Conservation (phyloP, 306 rosid genomes). For the Chamaecrista fasciculata region DNA sequence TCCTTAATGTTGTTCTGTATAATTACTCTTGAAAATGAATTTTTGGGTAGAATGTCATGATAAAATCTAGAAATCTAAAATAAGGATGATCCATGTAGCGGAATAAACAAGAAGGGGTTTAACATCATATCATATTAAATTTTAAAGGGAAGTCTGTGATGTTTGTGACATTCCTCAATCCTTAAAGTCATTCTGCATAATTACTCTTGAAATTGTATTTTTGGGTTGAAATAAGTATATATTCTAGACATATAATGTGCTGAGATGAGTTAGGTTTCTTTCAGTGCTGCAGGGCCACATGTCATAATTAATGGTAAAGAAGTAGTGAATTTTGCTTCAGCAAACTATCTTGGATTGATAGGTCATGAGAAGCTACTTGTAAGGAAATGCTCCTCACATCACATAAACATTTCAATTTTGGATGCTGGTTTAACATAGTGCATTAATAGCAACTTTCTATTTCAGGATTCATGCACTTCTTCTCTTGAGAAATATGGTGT, state of each 20-base stretch:
- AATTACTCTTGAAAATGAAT: neutral
- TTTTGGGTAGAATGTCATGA: neutral
- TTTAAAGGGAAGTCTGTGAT: neutral
- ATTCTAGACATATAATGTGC: neutral
- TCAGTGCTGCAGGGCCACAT: conserved; percentile 98
- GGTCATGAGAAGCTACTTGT: conserved; percentile 86
- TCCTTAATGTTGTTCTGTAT: neutral
- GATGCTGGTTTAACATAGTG: conserved; percentile 9
- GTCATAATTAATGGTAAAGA: conserved; percentile 74
- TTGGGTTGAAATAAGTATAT: conserved; percentile 5
- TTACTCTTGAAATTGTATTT: neutral
- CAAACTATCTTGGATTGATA: conserved; percentile 92
- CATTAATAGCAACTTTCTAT: conserved; percentile 32
- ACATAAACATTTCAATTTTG: neutral
- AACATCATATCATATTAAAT: neutral
- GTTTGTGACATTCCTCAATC: neutral
- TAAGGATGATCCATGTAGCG: neutral
- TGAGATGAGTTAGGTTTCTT: conserved; percentile 33
- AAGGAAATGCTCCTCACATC: conserved; percentile 37
- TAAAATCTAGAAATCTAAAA: too few relatives aligned
- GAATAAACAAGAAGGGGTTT: neutral
- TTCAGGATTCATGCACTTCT: conserved; percentile 84
- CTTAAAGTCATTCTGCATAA: neutral
- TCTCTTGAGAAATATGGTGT: conserved; percentile 98
- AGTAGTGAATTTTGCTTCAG: conserved; percentile 93